phyloP scores from a whole-genome alignment of 495 filamentous ascomycete species.

The Xylaria nigripes region DNA sequence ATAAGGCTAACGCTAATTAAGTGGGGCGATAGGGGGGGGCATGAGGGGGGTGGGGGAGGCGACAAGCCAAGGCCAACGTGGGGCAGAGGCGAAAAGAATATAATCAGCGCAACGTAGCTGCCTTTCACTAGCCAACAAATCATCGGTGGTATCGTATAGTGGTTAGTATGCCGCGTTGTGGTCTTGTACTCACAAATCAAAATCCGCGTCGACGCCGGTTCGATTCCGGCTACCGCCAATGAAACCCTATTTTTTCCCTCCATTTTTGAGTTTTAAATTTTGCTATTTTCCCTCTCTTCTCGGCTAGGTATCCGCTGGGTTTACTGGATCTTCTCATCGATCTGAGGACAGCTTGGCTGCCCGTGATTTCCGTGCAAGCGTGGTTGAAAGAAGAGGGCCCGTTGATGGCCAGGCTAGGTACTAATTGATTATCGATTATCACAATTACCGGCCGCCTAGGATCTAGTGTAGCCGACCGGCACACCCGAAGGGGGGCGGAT shows the following conservation, averaged over 20 bases:
- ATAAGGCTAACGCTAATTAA: no score
- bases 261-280: background rate
- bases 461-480: no score
- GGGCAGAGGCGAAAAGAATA: background rate
- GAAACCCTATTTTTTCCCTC: background rate
- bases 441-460: no score
- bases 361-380: no score
- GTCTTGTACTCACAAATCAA: background rate
- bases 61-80: background rate
- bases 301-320: no score
- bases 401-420: no score
- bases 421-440: no score
- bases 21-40: no score
- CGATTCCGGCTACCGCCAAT: background rate
- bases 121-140: background rate
- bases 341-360: no score
- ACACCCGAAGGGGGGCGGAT: no score
- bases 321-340: no score
- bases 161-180: conserved; percentile 9
- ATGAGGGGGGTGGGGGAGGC: background rate
- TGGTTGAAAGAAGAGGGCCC: no score
- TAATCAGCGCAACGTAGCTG: background rate
- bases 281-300: background rate
- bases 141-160: conserved; percentile 8
- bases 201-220: background rate